Percentiles rank a stretch among this genome's conserved stretches.
Evolutionary conservation across 805 yeast species (phyloP).

Genomic region (Wickerhamiella vanderwaltii): DNA sequence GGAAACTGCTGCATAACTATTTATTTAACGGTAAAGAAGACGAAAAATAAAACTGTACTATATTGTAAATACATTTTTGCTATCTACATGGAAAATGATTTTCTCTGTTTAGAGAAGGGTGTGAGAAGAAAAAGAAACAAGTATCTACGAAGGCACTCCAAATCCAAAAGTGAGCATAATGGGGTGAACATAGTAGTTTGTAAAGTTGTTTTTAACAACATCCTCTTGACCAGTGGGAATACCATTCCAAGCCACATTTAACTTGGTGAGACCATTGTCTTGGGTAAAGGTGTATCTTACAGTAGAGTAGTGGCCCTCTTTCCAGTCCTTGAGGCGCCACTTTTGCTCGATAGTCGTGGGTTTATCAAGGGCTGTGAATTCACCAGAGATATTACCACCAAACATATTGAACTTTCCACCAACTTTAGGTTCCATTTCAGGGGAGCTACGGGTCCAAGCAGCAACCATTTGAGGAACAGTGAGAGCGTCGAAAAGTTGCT

Average conservation of each 20-base stretch:
- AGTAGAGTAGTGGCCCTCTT: constrained; percentile 63
- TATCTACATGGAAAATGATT: no score
- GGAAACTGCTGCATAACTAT: no score
- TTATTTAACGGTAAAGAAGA: no score
- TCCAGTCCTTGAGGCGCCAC: constrained; percentile 91
- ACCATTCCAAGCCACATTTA: constrained; percentile 70
- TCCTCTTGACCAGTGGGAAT: constrained; percentile 95
- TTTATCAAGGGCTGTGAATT: constrained; percentile 45
- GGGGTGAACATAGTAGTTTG: constrained; percentile 77
- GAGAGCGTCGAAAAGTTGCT: constrained; percentile 68
- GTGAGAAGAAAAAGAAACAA: no score
- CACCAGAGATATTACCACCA: constrained; percentile 78
- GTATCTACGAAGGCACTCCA: constrained; percentile 51
- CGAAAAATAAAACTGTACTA: no score
- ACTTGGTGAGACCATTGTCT: constrained; percentile 72
- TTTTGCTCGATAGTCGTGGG: constrained; percentile 51
- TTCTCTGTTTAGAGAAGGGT: no score
- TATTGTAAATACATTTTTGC: no score
- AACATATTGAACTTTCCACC: constrained; percentile 60
- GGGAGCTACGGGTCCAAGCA: constrained; percentile 79
- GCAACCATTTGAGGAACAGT: constrained; percentile 64
- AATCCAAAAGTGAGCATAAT: constrained; percentile 89
- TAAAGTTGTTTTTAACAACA: constrained; percentile 68
- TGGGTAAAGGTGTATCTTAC: constrained; percentile 56
- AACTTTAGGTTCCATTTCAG: constrained; percentile 45